These are phyloP conservation scores for Lithospermum erythrorhizon DNA, from an alignment of 257 asterid genomes.

Conservation along the genomic window DNA sequence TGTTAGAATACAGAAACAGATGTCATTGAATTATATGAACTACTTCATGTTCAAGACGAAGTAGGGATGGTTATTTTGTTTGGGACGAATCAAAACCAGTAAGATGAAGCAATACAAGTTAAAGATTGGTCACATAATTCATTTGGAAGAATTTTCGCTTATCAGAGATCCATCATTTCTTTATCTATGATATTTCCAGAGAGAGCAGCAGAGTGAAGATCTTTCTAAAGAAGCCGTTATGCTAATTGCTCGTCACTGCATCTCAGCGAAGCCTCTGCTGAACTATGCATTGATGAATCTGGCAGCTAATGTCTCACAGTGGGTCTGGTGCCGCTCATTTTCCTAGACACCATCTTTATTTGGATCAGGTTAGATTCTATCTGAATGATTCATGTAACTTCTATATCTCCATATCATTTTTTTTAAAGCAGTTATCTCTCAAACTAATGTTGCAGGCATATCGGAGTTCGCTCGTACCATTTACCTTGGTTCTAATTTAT, in stretches of 20 bases:
- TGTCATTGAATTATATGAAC: too few species aligned
- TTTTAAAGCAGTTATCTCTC: conserved; percentile 10
- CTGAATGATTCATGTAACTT: not conserved
- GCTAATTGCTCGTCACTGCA: conserved; percentile 78
- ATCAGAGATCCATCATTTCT: too few species aligned
- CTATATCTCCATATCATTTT: not conserved
- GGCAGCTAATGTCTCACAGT: conserved; percentile 57
- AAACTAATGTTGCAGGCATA: conserved; percentile 49
- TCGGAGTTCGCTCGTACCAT: conserved; percentile 54
- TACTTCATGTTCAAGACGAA: too few species aligned
- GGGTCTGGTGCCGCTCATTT: conserved; percentile 58
- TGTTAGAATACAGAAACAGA: too few species aligned
- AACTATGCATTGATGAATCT: conserved; percentile 55
- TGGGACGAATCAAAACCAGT: too few species aligned
- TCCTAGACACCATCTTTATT: conserved; percentile 74
- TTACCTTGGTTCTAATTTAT: conserved; percentile 44
- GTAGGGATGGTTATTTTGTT: too few species aligned
- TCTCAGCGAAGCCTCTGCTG: conserved; percentile 74
- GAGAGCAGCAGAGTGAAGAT: conserved; percentile 31
- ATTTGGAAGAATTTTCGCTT: too few species aligned
- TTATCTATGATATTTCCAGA: conserved; percentile 47
- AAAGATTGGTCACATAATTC: too few species aligned
- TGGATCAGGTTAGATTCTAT: conserved; percentile 61
- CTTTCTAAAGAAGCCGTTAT: conserved; percentile 48
- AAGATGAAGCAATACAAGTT: too few species aligned